phyloP scores from a whole-genome alignment of 805 yeast genomes.

The Sungouiella thailandica region DNA sequence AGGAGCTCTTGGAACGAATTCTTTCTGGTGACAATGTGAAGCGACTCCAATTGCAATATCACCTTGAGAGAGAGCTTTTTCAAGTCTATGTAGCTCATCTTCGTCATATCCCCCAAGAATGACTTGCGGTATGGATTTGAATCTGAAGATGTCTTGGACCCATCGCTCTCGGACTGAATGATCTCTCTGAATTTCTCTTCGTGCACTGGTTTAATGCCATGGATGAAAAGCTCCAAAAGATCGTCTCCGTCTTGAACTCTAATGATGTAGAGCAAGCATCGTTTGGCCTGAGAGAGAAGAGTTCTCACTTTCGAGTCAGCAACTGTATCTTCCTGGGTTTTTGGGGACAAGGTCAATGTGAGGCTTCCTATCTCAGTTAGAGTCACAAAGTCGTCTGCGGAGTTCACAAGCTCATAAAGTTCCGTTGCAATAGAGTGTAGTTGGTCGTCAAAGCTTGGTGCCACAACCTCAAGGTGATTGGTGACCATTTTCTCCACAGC shows the following conservation, averaged over 20 bases:
- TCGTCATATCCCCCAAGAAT: constrained; percentile 46
- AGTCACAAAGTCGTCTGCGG: constrained; percentile 39
- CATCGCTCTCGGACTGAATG: constrained; percentile 40
- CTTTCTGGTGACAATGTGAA: constrained; percentile 58
- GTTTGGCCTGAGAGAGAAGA: constrained; percentile 69
- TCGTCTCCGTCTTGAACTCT: constrained; percentile 73
- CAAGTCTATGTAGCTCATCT: constrained; percentile 61
- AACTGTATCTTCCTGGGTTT: constrained; percentile 40
- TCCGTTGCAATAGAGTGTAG: constrained; percentile 40
- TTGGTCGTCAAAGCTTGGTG: constrained; percentile 52
- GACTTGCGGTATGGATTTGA: constrained; percentile 37
- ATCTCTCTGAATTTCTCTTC: constrained; percentile 61
- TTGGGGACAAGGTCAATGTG: constrained; percentile 54
- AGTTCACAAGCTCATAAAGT: constrained; percentile 33
- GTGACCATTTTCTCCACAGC: constrained; percentile 41
- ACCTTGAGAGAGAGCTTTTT: constrained; percentile 73
- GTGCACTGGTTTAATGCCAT: constrained; percentile 63
- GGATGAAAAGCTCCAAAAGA: constrained; percentile 62
- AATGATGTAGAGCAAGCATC: constrained; percentile 76
- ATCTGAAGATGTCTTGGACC: background rate
- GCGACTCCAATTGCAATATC: constrained; percentile 66
- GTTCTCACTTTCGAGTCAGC: constrained; percentile 55
- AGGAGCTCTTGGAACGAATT: constrained; percentile 74
- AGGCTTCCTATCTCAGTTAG: constrained; percentile 49
- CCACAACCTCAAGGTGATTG: constrained; percentile 37